Base-by-base conservation (phyloP, 257 asterid species). In the Solanum habrochaites region DNA sequence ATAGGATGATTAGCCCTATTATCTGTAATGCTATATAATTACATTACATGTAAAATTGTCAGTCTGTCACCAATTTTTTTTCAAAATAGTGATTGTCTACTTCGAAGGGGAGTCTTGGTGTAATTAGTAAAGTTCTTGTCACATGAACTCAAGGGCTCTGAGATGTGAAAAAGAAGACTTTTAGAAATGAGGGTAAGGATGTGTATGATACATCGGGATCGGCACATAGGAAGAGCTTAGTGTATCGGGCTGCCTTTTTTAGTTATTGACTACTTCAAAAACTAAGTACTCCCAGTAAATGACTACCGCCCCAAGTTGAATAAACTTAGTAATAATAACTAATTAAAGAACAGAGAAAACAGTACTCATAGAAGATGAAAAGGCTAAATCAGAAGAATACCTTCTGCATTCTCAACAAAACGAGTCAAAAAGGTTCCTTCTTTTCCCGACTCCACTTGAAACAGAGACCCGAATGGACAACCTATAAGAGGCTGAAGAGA, bases 401-500 rank as follows among this genome's bases (percentile, higher is more conserved):
- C 98, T 93, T 95, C 94, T 20, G 92, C 62, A 35, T 92, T 71
- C 3, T 93, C 90, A 89, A 81, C 56, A 88, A 94, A 67, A 67
- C 95, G 98, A 86, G 95, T 91, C 82, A 97, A 91, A 91, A 91
- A 82, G 0, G 98, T 89, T 11, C 98, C 98, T n/a, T 92, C 94
- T 74, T 90, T 88, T 70, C 98, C 97, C 71, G 89, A 93, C 85
- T 92, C 96, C 52, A 94, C 92, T 88, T 94, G 96, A 92, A 97
- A 97, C 80, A 91, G 87, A 86, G 97, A 86, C 45, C 99, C 99
- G 82, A 95, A 97, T 2, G 97, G 95, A 85, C 94, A 91, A 27
- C 99, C 99, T 90, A 97, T 90, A 91, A 97, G 88, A 43, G 98
- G 96, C 94, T 93, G 96, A 86, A 97, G 93, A 42, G 94, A 92